Conservation (phyloP, 1,284 basidiomycete genomes). For the Rugosomyces carneus region DNA sequence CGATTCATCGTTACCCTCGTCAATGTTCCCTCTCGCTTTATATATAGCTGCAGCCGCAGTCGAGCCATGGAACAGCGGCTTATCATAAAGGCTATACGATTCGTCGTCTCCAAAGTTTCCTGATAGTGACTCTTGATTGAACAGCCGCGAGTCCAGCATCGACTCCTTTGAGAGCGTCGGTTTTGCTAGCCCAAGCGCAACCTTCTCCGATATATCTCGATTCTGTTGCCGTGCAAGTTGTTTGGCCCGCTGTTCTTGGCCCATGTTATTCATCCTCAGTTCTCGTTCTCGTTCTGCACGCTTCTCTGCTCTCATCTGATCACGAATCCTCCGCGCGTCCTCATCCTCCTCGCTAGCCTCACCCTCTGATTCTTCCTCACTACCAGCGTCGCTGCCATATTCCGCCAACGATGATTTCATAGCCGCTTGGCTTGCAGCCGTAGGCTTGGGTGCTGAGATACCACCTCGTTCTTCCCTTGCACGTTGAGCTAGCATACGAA, state of each 20-base stretch:
- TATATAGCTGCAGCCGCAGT: constrained; percentile 97
- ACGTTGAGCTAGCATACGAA: constrained; percentile 89
- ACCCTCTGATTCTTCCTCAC: constrained; percentile 33
- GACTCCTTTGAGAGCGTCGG: constrained; percentile 93
- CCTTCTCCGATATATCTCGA: constrained; percentile 98
- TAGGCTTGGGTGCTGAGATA: constrained; percentile 50
- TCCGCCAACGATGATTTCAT: constrained; percentile 78
- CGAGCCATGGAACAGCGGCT: constrained; percentile 92
- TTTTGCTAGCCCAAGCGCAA: constrained; percentile 95
- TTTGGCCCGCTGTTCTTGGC: constrained; percentile 92
- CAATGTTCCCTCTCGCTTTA: constrained; percentile 82
- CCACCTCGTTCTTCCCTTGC: constrained; percentile 93
- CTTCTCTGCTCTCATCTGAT: constrained; percentile 90
- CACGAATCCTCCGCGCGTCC: constrained; percentile 80
- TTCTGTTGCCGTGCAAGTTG: constrained; percentile 94
- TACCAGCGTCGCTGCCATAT: constrained; percentile 75
- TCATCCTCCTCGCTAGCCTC: constrained; percentile 71
- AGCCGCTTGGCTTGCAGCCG: constrained; percentile 52
- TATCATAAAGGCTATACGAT: constrained; percentile 90
- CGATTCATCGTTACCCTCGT: constrained; percentile 81
- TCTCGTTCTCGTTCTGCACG: constrained; percentile 92
- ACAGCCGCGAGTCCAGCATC: constrained; percentile 94
- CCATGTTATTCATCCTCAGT: constrained; percentile 99
- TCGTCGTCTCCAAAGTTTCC: constrained; percentile 88
- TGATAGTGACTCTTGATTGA: constrained; percentile 90